Base-by-base conservation (phyloP, 1,284 basidiomycete genomes). In the Irpex sp. region DNA sequence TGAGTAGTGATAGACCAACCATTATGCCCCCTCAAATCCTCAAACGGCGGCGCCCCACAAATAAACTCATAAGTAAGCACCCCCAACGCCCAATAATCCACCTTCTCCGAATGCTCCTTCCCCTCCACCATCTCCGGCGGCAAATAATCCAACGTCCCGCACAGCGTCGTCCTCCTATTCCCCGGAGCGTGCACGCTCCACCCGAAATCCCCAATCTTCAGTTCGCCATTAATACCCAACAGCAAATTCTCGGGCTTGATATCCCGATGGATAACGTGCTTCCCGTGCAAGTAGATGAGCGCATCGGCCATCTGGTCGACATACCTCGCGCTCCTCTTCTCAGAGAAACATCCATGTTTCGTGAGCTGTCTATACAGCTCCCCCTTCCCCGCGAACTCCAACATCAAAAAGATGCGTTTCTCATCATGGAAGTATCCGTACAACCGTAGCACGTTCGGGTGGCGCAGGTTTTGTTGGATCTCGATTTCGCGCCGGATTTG, bases 291-390 rank as follows among this genome's bases (percentile, higher is more conserved):
- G 74, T 99, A 99, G 7, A 82, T 82, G 54, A 99, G 81, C 1
- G 97, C 97, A 74, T 99, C 97, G 13, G 97, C 93, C 96, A 99
- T 98, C 76, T 99, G 97, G 69, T 95, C 93, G 69, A 98, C 92
- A 77, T 99, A 99, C 73, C 94, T 77, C 38, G 92, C 86, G 67
- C 90, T 91, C 13, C 94, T 82, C 72, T 89, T 89, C 80, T 98
- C 97, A 40, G 92, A 89, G 79, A 97, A 98, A 64, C 84, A 84
- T 31, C 93, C 90, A 64, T 85, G 80, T 77, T 95, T 96, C 73
- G 86, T 89, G 64, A 99, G 85, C 72, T 97, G 93, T 77, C 94
- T 97, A 82, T 99, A 99, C 57, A 98, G 82, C 77, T 98, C 97
- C 44, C 97, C 97, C 70, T 95, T 92, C 48, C 91, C 95, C 0